These are phyloP conservation scores for Boletus subcaerulescens DNA, from an alignment of 768 basidiomycete genomes.

Conservation along the genomic window DNA sequence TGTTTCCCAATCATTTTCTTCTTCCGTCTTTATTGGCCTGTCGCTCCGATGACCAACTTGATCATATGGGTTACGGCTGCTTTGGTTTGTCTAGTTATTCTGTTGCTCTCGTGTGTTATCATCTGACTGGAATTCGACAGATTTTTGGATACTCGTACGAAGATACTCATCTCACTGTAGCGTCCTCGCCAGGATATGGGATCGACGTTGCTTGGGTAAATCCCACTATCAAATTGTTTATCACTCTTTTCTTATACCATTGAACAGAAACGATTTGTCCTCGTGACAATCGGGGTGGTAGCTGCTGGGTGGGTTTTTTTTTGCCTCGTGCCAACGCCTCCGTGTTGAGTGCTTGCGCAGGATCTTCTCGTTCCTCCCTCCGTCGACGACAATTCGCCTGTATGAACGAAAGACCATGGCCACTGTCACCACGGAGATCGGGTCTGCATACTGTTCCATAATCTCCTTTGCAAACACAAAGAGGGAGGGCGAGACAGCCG, in stretches of 20 bases:
- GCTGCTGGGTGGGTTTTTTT: slow-evolving; percentile 63
- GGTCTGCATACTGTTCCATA: slow-evolving; percentile 71
- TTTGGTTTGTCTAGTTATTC: slow-evolving; percentile 43
- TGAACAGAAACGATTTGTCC: slow-evolving; percentile 57
- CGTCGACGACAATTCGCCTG: slow-evolving; percentile 67
- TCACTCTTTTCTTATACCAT: not conserved
- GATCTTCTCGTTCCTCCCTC: slow-evolving; percentile 69
- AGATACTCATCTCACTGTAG: slow-evolving; percentile 46
- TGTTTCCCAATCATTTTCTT: slow-evolving; percentile 71
- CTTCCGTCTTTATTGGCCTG: slow-evolving; percentile 73
- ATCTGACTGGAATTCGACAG: slow-evolving; percentile 30
- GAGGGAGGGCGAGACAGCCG: slow-evolving; percentile 45
- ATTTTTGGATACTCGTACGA: slow-evolving; percentile 75
- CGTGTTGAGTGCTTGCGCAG: slow-evolving; percentile 32
- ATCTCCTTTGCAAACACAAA: slow-evolving; percentile 67
- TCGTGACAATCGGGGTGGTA: slow-evolving; percentile 68
- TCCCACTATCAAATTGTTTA: not conserved
- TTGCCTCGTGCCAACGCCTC: not conserved
- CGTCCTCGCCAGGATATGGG: slow-evolving; percentile 57
- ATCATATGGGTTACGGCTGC: slow-evolving; percentile 63
- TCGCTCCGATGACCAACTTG: slow-evolving; percentile 66
- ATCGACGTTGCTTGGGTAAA: slow-evolving; percentile 70
- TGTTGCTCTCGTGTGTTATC: not conserved
- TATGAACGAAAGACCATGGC: slow-evolving; percentile 73
- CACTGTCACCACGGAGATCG: slow-evolving; percentile 64